phyloP scores from a whole-genome alignment of 23 red algal genomes.

The Porphyridium purpureum region DNA sequence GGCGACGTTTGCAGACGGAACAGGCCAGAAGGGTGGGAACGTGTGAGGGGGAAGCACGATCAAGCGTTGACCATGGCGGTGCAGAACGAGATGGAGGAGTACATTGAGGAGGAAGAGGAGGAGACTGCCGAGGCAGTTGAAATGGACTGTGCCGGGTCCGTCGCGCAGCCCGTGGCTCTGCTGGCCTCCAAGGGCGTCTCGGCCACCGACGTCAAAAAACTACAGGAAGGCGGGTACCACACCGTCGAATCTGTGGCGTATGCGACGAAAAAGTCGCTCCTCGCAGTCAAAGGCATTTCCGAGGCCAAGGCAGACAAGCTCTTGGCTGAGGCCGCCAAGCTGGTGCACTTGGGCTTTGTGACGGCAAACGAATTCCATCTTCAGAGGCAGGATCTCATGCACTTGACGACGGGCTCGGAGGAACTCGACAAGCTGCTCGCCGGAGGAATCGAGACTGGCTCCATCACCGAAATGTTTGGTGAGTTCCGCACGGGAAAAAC shows the following conservation, averaged over 20 bases:
- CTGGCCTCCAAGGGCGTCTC: too few species aligned
- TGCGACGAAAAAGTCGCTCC: constrained; percentile 62
- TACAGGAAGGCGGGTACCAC: constrained; percentile 75
- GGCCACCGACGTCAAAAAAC: constrained; percentile 93
- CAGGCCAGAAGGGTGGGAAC: too few species aligned
- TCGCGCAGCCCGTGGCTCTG: too few species aligned
- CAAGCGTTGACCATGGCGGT: too few species aligned
- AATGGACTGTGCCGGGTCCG: too few species aligned
- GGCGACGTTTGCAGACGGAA: too few species aligned
- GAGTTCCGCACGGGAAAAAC: constrained; percentile 96
- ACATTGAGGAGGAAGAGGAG: too few species aligned
- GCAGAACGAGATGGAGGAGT: too few species aligned
- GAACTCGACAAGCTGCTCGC: constrained; percentile 76
- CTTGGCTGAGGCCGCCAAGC: constrained; percentile 57
- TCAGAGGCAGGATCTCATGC: constrained; percentile 53
- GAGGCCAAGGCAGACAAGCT: constrained; percentile 98
- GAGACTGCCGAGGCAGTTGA: too few species aligned
- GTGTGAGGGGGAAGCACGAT: too few species aligned
- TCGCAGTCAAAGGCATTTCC: constrained; percentile 74
- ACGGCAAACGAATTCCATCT: constrained; percentile 59
- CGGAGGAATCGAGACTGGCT: constrained; percentile 87
- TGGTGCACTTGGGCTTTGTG: constrained; percentile 79
- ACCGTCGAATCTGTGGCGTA: constrained; percentile 95
- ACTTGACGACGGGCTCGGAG: constrained; percentile 74
- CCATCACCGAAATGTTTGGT: constrained; percentile 94